These are phyloP conservation scores for Cordyceps militaris DNA, from an alignment of 2,329 filamentous ascomycete genomes.

Conservation along the genomic window DNA sequence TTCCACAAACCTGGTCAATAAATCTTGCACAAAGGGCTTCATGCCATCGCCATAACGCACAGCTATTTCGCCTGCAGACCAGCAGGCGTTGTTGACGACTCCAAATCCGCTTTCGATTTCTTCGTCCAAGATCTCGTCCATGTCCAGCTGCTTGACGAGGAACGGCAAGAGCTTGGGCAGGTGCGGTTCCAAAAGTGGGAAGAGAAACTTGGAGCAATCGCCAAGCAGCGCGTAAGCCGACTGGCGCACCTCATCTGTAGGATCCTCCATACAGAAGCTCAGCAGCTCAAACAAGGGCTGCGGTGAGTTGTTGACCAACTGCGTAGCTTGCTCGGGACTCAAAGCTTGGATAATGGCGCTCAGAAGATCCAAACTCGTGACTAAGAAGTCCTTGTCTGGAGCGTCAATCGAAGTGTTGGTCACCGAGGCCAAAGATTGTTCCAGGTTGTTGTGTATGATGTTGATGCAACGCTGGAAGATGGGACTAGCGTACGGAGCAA, in stretches of 20 bases:
- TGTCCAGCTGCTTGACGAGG: slow-evolving; percentile 79
- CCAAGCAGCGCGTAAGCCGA: slow-evolving; percentile 92
- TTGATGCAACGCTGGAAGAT: slow-evolving; percentile 84
- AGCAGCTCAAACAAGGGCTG: slow-evolving; percentile 87
- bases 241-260: slow-evolving; percentile 85
- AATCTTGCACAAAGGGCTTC: slow-evolving; percentile 66
- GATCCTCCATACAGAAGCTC: slow-evolving; percentile 85
- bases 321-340: slow-evolving; percentile 62
- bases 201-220: slow-evolving; percentile 91
- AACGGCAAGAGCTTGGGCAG: slow-evolving; percentile 70
- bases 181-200: slow-evolving; percentile 68
- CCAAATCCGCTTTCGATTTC: slow-evolving; percentile 80
- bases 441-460: slow-evolving; percentile 86
- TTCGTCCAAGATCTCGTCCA: slow-evolving; percentile 69
- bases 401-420: slow-evolving; percentile 63
- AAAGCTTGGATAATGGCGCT: slow-evolving; percentile 92
- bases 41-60: slow-evolving; percentile 71
- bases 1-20: slow-evolving; percentile 69
- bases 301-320: slow-evolving; percentile 67
- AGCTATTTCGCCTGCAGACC: slow-evolving; percentile 89
- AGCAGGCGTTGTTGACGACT: slow-evolving; percentile 96
- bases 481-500: slow-evolving; percentile 76
- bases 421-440: slow-evolving; percentile 66
- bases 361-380: slow-evolving; percentile 88
- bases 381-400: slow-evolving; percentile 93